A percentile compares a stretch with the other conserved stretches of the same genome.
phyloP scores from a whole-genome alignment of 2,329 filamentous ascomycete genomes.

The Grosmannia penicillata region DNA sequence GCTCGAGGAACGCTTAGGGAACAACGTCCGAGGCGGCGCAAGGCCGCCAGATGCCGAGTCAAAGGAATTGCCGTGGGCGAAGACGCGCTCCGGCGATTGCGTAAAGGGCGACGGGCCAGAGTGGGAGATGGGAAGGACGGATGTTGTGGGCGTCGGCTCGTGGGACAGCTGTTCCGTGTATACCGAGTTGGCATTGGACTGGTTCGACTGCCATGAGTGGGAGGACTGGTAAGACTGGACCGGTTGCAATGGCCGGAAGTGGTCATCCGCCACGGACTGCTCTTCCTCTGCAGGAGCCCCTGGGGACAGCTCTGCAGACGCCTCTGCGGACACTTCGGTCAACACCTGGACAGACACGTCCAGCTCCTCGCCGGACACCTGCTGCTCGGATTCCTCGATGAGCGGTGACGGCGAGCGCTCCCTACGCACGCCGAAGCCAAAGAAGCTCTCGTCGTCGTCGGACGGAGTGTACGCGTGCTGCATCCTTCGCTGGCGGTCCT shows the following conservation, averaged over 20 bases:
- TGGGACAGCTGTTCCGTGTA: not conserved
- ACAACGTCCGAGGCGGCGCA: slow-evolving; percentile 33
- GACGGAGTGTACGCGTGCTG: slow-evolving; percentile 6
- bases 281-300: too few relatives aligned
- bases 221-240: too few relatives aligned
- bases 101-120: slow-evolving; percentile 6
- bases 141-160: not conserved
- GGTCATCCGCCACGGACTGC: too few relatives aligned
- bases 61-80: slow-evolving; percentile 26
- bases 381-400: slow-evolving; percentile 6
- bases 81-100: slow-evolving; percentile 28
- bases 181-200: too few relatives aligned
- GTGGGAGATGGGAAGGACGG: slow-evolving; percentile 12
- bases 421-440: slow-evolving; percentile 41
- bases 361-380: too few relatives aligned
- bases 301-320: too few relatives aligned
- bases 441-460: slow-evolving; percentile 26
- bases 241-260: too few relatives aligned
- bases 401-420: slow-evolving; percentile 44
- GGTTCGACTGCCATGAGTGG: too few relatives aligned
- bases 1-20: slow-evolving; percentile 40
- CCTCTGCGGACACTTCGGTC: not conserved
- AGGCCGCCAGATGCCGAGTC: slow-evolving; percentile 30
- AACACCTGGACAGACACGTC: too few relatives aligned
- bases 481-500: slow-evolving; percentile 20